Percentiles rank a stretch among this genome's conserved stretches.
Evolutionary conservation across 2,329 filamentous ascomycete genomes (phyloP).

Genomic region (Calonectria honghensis): DNA sequence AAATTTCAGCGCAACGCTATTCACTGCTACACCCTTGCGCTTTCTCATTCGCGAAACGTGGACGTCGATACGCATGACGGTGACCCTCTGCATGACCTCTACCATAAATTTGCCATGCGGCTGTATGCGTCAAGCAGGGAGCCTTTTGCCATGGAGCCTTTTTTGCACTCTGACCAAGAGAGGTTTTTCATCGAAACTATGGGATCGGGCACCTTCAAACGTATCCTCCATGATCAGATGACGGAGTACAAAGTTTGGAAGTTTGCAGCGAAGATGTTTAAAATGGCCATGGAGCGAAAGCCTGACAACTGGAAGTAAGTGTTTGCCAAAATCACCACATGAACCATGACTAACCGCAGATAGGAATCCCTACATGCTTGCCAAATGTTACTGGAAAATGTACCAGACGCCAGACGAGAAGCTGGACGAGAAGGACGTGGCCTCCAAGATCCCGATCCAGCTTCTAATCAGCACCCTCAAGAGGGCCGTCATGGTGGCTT

Average conservation of each 20-base stretch:
- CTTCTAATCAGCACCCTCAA: slow-evolving; percentile 70
- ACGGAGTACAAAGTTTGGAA: slow-evolving; percentile 77
- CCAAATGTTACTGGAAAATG: slow-evolving; percentile 80
- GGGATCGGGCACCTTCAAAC: slow-evolving; percentile 71
- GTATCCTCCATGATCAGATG: slow-evolving; percentile 74
- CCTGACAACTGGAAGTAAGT: slow-evolving; percentile 75
- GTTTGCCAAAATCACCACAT: not conserved
- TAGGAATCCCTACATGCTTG: slow-evolving; percentile 76
- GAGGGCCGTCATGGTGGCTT: slow-evolving; percentile 70
- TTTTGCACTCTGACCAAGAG: slow-evolving; percentile 74
- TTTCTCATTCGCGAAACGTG: slow-evolving; percentile 72
- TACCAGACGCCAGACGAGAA: slow-evolving; percentile 69
- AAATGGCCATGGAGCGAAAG: slow-evolving; percentile 72
- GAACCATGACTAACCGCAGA: slow-evolving; percentile 50
- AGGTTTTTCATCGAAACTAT: slow-evolving; percentile 73
- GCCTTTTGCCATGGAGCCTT: slow-evolving; percentile 78
- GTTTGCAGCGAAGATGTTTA: slow-evolving; percentile 74
- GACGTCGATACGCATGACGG: slow-evolving; percentile 67
- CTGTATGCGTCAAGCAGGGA: slow-evolving; percentile 78
- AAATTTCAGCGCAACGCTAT: slow-evolving; percentile 87
- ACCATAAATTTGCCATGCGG: slow-evolving; percentile 77
- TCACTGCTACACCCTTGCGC: slow-evolving; percentile 82
- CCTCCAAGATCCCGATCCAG: slow-evolving; percentile 57
- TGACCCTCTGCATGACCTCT: slow-evolving; percentile 75
- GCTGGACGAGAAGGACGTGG: slow-evolving; percentile 66